Percentiles rank a stretch among this genome's conserved stretches.
phyloP scores from a whole-genome alignment of 139 green algal species.

The Zygnema cylindricum region DNA sequence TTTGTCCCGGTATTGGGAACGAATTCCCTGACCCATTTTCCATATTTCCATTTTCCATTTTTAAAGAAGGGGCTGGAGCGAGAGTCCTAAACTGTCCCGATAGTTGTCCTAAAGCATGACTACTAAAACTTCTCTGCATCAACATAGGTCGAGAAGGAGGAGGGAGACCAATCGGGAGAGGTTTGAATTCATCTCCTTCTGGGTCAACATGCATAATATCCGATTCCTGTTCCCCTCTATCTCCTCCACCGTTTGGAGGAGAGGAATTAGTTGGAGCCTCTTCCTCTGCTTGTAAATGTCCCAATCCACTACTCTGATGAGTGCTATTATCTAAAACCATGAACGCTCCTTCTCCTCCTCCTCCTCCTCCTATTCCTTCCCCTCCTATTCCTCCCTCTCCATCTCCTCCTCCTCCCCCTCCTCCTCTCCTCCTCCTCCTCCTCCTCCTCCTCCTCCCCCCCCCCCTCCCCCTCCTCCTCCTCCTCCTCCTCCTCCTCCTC shows the following conservation, averaged over 20 bases:
- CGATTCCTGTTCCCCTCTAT: neutral
- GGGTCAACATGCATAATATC: neutral
- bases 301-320: no score
- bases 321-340: no score
- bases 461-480: neutral
- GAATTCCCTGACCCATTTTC: neutral
- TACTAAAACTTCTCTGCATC: slow-evolving; percentile 39
- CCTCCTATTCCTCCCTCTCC: no score
- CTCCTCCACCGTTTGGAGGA: neutral
- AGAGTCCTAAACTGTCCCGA: slow-evolving; percentile 19
- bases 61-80: slow-evolving; percentile 5
- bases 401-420: no score
- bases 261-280: no score
- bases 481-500: neutral
- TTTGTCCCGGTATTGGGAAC: no score
- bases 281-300: no score
- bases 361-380: no score
- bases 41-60: no score
- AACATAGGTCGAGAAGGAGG: slow-evolving; percentile 1
- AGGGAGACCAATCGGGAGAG: neutral
- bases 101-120: slow-evolving; percentile 35
- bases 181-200: neutral
- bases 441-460: no score
- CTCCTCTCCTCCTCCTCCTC: no score
- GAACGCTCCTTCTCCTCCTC: no score